phyloP scores from a whole-genome alignment of 306 rosid genomes.

The Styphnolobium japonicum region DNA sequence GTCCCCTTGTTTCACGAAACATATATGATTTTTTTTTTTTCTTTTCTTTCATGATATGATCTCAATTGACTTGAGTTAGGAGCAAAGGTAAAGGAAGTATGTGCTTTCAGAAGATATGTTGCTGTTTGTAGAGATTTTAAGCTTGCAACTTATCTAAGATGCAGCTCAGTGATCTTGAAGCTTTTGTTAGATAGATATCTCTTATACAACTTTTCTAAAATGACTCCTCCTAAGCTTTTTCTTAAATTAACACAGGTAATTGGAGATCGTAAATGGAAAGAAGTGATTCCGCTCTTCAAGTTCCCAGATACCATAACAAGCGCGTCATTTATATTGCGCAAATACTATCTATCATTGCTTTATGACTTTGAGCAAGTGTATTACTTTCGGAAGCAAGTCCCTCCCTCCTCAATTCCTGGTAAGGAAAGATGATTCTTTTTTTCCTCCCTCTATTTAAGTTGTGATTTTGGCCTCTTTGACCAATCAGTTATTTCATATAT shows the following conservation, averaged over 20 bases:
- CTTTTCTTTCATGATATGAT: neutral
- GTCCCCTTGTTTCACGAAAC: constrained; percentile 12
- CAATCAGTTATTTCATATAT: constrained; percentile 16
- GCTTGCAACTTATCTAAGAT: constrained; percentile 10
- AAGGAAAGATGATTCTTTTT: constrained; percentile 13
- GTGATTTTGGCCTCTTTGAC: constrained; percentile 11
- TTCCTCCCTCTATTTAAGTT: neutral
- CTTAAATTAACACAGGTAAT: constrained; percentile 53
- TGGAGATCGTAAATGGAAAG: constrained; percentile 81
- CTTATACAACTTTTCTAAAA: neutral
- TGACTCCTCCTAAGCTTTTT: neutral
- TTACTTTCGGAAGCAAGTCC: constrained; percentile 57
- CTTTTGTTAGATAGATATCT: neutral
- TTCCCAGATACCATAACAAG: constrained; percentile 70
- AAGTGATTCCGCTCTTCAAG: constrained; percentile 54
- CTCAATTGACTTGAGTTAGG: neutral
- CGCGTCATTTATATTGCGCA: constrained; percentile 73
- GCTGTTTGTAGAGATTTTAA: neutral
- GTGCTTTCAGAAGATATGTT: constrained; percentile 5
- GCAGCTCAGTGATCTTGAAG: constrained; percentile 7
- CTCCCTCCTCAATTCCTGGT: constrained; percentile 44
- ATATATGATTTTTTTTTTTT: neutral
- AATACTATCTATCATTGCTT: constrained; percentile 67
- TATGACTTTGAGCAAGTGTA: constrained; percentile 88
- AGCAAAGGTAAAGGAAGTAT: neutral